Conservation (phyloP, 2,329 filamentous ascomycete species). For the Penicillium expansum region DNA sequence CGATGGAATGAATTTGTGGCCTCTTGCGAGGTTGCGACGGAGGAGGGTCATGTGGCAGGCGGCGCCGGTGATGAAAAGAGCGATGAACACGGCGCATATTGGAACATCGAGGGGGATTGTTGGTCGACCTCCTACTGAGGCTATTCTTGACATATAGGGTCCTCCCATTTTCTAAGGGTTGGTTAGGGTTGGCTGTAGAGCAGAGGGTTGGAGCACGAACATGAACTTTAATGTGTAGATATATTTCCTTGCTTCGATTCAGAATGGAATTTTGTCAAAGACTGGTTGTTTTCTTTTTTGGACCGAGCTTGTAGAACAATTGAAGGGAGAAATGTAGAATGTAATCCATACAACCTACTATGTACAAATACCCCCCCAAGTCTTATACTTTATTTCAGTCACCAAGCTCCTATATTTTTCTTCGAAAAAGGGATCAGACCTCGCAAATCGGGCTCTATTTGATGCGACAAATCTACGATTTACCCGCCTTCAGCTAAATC, state of each 20-base stretch:
- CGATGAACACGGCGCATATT: conserved; percentile 61
- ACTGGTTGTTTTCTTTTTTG: not conserved
- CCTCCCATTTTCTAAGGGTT: conserved; percentile 18
- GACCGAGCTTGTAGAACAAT: too few species aligned
- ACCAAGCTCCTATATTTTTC: not conserved
- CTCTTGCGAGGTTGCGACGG: conserved; percentile 40
- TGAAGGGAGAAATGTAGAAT: not conserved
- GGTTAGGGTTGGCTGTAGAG: not conserved
- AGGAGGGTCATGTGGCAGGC: conserved; percentile 47
- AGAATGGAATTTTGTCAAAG: not conserved
- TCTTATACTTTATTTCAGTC: not conserved
- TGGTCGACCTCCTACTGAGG: conserved; percentile 50
- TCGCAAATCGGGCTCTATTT: not conserved
- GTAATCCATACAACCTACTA: not conserved
- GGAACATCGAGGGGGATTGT: conserved; percentile 60
- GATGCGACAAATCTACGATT: not conserved
- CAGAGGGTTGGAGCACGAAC: not conserved
- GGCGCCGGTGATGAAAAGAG: conserved; percentile 45
- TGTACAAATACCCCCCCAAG: not conserved
- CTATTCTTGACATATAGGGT: conserved; percentile 32
- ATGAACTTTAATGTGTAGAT: not conserved
- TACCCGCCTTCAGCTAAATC: not conserved
- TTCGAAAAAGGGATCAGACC: not conserved
- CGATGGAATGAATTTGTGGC: conserved; percentile 52
- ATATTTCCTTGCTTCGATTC: not conserved